Base-by-base conservation (phyloP, 2,329 filamentous ascomycete species). In the Penicillium sp. region DNA sequence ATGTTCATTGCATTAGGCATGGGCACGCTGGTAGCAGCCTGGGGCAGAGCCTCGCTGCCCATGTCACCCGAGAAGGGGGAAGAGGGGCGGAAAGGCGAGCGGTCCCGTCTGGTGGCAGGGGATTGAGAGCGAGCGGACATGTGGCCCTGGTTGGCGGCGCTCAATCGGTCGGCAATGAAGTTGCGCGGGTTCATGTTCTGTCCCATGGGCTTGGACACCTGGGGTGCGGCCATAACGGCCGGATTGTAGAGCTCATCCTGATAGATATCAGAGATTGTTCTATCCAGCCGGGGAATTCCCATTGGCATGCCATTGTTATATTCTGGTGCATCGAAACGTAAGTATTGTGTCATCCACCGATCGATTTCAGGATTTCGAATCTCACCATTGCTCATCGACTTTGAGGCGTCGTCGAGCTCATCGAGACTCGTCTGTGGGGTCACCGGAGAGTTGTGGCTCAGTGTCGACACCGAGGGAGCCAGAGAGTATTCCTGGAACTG, bases 231-330 rank as follows among this genome's bases (percentile, higher is more conserved):
- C 66, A 71, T 70, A 59, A 69, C 22, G 72, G 77, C 65, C 63
- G 74, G 58, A 64, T 88, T 92, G 79, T 90, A 96, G 1, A 96
- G 82, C 71, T 94, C 91, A 71, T 96, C 92, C 65, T 86, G 83
- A 67, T 90, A 93, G 47, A 91, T 83, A 67, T 95, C 91, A 16
- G 91, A 93, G 76, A 94, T 91, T 0, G 92, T 94, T 53, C 91
- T 83, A 63, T 92, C 88, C 60, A 96, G 83, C 74, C 93, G 94
- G 24, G 92, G 89, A 24, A 86, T 78, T 38, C 80, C 78, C 58
- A 78, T 66, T 44, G 72, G 56, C 64, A 73, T 60, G 44, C 63
- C 63, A 61, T 60, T 55, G 60, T 67, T 70, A 61, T 84, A 81
- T 75, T 85, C 82, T 86, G 80, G 72, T 68, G 67, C 69, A 75